These are phyloP conservation scores for Rutstroemia sp. DNA, from an alignment of 2,329 filamentous ascomycete species.

Conservation along the genomic window DNA sequence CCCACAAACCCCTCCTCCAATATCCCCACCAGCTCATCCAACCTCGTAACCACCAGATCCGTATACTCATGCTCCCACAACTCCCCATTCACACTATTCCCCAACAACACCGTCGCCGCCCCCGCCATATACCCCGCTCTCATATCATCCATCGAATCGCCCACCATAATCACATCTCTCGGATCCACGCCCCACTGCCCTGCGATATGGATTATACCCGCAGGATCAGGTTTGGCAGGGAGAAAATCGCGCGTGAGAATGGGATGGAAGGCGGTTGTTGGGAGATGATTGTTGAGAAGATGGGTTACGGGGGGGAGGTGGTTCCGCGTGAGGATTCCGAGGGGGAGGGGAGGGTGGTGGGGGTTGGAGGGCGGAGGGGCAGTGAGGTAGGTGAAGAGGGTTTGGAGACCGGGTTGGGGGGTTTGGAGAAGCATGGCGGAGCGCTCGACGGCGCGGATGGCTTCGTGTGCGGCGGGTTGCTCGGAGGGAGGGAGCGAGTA, in stretches of 20 bases:
- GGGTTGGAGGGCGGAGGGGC: constrained; percentile 21
- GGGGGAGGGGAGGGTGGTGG: constrained; percentile 45
- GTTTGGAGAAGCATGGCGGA: constrained; percentile 71
- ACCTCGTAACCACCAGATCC: constrained; percentile 60
- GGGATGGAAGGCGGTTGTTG: constrained; percentile 60
- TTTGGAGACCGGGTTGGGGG: constrained; percentile 70
- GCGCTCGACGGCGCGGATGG: constrained; percentile 73
- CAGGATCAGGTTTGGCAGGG: constrained; percentile 81
- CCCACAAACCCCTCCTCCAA: constrained; percentile 70
- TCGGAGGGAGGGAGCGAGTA: constrained; percentile 58
- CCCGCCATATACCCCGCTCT: constrained; percentile 76
- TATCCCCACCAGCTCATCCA: constrained; percentile 71
- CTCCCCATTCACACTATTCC: constrained; percentile 71
- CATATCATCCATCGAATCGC: constrained; percentile 88
- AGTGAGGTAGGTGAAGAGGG: constrained; percentile 79
- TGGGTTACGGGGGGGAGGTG: constrained; percentile 75
- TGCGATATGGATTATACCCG: constrained; percentile 82
- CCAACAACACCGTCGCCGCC: constrained; percentile 81
- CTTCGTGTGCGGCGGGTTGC: constrained; percentile 59
- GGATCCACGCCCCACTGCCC: constrained; percentile 53
- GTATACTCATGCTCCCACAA: constrained; percentile 67
- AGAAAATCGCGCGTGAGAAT: constrained; percentile 77
- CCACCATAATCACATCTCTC: constrained; percentile 33
- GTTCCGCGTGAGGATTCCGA: constrained; percentile 90
- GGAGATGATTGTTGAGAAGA: constrained; percentile 68